These are phyloP conservation scores for Cubamyces lactineus DNA, from an alignment of 768 basidiomycete species.

Conservation along the genomic window DNA sequence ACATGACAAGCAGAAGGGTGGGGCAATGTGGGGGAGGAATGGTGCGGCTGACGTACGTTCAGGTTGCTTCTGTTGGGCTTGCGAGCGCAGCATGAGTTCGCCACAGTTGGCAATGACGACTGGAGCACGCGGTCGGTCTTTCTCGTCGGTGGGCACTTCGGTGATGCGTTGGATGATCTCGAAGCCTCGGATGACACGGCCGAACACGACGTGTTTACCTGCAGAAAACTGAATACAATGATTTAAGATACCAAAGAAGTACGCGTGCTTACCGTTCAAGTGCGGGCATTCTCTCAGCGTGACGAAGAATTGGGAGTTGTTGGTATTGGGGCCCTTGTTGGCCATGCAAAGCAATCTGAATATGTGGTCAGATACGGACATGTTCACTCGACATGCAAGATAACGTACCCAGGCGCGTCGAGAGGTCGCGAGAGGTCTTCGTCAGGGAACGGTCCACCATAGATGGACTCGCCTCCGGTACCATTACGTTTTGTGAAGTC, in stretches of 20 bases:
- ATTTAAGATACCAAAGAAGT: too few species aligned
- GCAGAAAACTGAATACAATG: neutral
- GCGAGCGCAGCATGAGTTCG: conserved; percentile 74
- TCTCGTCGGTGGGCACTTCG: conserved; percentile 69
- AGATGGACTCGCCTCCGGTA: conserved; percentile 81
- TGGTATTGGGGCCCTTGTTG: conserved; percentile 83
- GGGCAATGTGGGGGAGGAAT: too few species aligned
- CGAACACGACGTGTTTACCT: conserved; percentile 65
- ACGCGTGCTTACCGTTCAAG: conserved; percentile 57
- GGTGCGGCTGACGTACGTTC: conserved; percentile 22
- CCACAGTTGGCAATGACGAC: conserved; percentile 79
- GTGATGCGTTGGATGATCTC: conserved; percentile 62
- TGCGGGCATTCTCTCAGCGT: conserved; percentile 78
- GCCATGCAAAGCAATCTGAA: conserved; percentile 84
- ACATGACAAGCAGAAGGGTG: neutral
- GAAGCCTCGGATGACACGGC: conserved; percentile 58
- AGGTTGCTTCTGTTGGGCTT: conserved; percentile 23
- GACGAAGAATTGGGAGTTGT: conserved; percentile 86
- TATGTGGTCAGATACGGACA: neutral
- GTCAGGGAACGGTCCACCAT: conserved; percentile 74
- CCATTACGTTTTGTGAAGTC: conserved; percentile 84
- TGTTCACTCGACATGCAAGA: neutral
- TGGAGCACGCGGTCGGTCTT: conserved; percentile 69
- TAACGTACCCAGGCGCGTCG: conserved; percentile 62
- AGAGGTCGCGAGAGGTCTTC: conserved; percentile 70